Conservation (phyloP, 202 grass and related monocot genomes). For the Cymbopogon flexuosus region DNA sequence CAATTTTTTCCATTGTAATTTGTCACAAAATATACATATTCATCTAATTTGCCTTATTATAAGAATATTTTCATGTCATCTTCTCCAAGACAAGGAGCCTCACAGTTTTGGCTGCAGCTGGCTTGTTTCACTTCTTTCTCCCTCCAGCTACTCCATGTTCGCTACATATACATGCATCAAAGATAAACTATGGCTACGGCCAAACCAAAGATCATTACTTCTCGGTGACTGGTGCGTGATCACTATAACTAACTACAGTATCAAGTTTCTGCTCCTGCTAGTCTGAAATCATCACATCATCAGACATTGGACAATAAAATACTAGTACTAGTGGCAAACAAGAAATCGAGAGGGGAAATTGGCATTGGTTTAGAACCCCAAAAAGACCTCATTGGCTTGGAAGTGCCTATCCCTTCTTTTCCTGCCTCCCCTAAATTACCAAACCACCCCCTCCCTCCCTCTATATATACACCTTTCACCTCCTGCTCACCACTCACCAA, state of each 20-base stretch:
- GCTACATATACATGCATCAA: not conserved
- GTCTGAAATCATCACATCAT: not conserved
- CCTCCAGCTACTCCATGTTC: not conserved
- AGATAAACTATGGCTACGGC: not conserved
- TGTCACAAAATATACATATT: not conserved
- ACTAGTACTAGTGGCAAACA: constrained; percentile 1
- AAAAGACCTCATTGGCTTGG: constrained; percentile 3
- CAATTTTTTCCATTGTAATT: not conserved
- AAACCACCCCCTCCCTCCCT: constrained; percentile 26
- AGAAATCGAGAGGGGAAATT: not conserved
- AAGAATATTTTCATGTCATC: not conserved
- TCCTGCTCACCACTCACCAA: not conserved
- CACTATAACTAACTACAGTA: not conserved
- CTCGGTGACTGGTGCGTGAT: not conserved
- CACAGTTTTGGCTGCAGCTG: not conserved
- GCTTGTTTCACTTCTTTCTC: too few species aligned
- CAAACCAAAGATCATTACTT: not conserved
- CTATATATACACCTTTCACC: constrained; percentile 17
- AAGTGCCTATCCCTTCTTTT: constrained; percentile 26
- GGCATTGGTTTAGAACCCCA: not conserved
- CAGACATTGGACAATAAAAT: constrained; percentile 28
- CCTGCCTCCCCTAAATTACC: constrained; percentile 39
- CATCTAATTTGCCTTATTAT: not conserved
- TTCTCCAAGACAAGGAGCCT: not conserved
- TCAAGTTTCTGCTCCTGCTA: not conserved